Base-by-base conservation (phyloP, 2,329 filamentous ascomycete genomes). In the Periconia digitata region DNA sequence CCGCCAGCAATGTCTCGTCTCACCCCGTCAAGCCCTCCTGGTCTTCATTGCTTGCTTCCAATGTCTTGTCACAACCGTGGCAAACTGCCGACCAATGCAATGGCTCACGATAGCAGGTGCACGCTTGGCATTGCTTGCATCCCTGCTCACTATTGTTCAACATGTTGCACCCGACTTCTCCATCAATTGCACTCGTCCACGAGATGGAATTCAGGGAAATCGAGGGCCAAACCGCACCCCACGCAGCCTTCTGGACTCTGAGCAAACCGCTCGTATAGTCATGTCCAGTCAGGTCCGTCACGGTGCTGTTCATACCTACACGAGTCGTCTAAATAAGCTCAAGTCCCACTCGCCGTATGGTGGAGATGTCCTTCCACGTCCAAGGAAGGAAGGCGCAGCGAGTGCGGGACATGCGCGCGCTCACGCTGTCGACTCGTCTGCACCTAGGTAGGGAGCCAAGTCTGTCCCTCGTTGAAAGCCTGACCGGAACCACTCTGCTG, bases 321-420 rank as follows among this genome's bases (percentile, higher is more conserved):
- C 42, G 53, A 56, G 55, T 51, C 58, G 53, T 57, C 54, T 55
- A 55, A 53, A 53, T 53, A 39, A 45, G 51, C 43, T 47, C 46
- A 46, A 41, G 41, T 47, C 50, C 50, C 44, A 42, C 44, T 49
- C 45, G 42, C 39, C 38, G 40, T 38, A 36, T 43, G 51, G 51
- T 55, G 51, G 50, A 27, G 27, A 44, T 8, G 10, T 23, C 38
- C 16, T 24, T 13, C 38, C 38, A 23, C 38, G 6, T 38, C 53
- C 54, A 51, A 59, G 54, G 44, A 32, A 45, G 60, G 60, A 54
- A 61, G 58, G 56, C 55, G 47, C 55, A 48, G 56, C 58, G 58
- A 63, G 47, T 40, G 47, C 49, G 50, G 54, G 49, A 56, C 36
- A 54, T 63, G 60, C 60, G 61, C 55, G 46, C 49, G 27, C 27